Percentiles rank a stretch among this genome's conserved stretches.
phyloP scores from a whole-genome alignment of 2,329 filamentous ascomycete species.

The Paradendryphiella salina region DNA sequence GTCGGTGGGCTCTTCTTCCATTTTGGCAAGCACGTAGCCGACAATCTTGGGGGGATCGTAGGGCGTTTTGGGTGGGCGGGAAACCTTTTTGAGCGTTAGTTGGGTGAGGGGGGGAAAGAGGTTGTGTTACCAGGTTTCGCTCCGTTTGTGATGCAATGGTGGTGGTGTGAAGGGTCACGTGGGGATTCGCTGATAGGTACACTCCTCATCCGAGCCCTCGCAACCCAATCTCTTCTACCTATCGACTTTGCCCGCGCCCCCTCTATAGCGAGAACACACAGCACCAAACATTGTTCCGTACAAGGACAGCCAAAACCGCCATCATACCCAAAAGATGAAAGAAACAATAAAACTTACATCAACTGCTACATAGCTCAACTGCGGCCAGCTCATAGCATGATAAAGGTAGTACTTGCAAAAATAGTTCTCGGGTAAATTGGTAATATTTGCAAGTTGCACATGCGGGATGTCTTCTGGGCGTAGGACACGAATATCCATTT shows the following conservation, averaged over 20 bases:
- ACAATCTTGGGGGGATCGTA: constrained; percentile 97
- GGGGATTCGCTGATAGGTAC: too few species aligned
- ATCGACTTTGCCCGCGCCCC: too few species aligned
- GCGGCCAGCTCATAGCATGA: constrained; percentile 96
- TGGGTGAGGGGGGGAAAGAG: neutral
- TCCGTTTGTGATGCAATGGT: too few species aligned
- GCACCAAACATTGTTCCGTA: too few species aligned
- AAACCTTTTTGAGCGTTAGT: constrained; percentile 54
- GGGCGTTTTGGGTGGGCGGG: constrained; percentile 72
- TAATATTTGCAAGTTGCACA: constrained; percentile 97
- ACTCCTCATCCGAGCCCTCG: too few species aligned
- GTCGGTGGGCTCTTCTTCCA: constrained; percentile 96
- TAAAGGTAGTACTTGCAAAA: constrained; percentile 99
- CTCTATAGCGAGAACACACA: too few species aligned
- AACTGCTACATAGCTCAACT: constrained; percentile 94
- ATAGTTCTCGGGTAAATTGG: constrained; percentile 99
- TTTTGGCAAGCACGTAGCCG: constrained; percentile 98
- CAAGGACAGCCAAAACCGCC: too few species aligned
- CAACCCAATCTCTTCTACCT: too few species aligned
- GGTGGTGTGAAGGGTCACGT: too few species aligned
- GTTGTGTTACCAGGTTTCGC: neutral
- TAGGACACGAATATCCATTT: constrained; percentile 89
- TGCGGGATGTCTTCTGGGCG: constrained; percentile 81
- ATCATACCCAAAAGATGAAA: neutral
- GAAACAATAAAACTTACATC: constrained; percentile 57